phyloP scores from a whole-genome alignment of 169 alveolate species.

The Plasmodium malariae region DNA sequence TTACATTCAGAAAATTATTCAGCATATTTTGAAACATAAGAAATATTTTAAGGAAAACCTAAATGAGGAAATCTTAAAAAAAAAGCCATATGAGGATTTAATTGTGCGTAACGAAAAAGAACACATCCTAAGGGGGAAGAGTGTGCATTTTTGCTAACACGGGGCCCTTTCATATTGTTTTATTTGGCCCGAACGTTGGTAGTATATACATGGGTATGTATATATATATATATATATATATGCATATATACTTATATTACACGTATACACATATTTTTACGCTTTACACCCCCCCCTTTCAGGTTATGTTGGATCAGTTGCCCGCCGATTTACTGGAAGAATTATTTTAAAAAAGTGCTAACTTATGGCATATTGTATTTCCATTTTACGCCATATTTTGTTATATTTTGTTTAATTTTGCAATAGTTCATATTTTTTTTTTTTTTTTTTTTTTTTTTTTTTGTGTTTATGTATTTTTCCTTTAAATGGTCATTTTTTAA shows the following conservation, averaged over 20 bases:
- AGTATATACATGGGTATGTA: neutral
- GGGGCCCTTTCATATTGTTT: too few relatives aligned
- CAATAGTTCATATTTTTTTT: too few relatives aligned
- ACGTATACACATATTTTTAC: neutral
- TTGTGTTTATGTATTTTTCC: too few relatives aligned
- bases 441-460: too few relatives aligned
- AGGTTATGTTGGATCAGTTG: constrained; percentile 20
- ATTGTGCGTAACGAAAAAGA: constrained; percentile 15
- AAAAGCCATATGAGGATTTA: constrained; percentile 63
- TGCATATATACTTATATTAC: too few relatives aligned
- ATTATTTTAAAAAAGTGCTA: constrained; percentile 10
- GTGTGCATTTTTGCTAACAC: too few relatives aligned
- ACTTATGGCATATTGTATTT: too few relatives aligned
- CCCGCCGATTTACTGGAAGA: constrained; percentile 27
- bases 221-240: neutral
- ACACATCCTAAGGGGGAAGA: too few relatives aligned
- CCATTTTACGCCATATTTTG: too few relatives aligned
- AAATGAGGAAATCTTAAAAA: constrained; percentile 47
- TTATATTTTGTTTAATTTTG: too few relatives aligned
- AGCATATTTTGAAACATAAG: constrained; percentile 30
- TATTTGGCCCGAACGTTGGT: too few relatives aligned
- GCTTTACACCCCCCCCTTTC: neutral
- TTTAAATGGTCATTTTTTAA: too few relatives aligned
- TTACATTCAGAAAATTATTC: constrained; percentile 60
- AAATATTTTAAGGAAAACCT: constrained; percentile 19